A percentile compares a stretch with the other conserved stretches of the same genome.
Evolutionary conservation across 164 flowering plant species (phyloP).

Genomic region (Piper longum): DNA sequence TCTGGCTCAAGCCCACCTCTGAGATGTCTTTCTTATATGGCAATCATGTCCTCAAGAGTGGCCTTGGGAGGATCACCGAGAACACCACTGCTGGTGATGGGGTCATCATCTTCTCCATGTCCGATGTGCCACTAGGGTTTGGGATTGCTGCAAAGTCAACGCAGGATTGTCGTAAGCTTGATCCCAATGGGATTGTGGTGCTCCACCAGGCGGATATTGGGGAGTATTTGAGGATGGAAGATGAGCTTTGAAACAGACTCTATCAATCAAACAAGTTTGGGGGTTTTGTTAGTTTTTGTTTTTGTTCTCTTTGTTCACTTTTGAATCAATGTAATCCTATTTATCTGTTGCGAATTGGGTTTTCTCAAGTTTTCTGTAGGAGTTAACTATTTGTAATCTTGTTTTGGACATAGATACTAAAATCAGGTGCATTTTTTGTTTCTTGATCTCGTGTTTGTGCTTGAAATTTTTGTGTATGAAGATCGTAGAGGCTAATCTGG

Average conservation of each 20-base stretch:
- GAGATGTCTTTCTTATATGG: constrained; percentile 88
- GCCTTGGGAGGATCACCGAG: constrained; percentile 74
- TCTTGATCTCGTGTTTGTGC: too few species aligned
- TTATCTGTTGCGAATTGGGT: too few species aligned
- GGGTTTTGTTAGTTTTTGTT: too few species aligned
- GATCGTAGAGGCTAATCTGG: too few species aligned
- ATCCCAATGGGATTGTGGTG: constrained; percentile 81
- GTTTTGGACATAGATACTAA: too few species aligned
- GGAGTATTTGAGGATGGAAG: constrained; percentile 76
- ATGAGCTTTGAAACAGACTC: constrained; percentile 13
- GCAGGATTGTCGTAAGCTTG: constrained; percentile 71
- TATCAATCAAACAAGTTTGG: too few species aligned
- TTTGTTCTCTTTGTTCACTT: too few species aligned
- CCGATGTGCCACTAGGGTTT: constrained; percentile 78
- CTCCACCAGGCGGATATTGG: constrained; percentile 80
- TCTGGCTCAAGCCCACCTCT: constrained; percentile 85
- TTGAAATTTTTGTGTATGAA: too few species aligned
- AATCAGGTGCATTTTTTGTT: too few species aligned
- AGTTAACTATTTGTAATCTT: too few species aligned
- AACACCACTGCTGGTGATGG: constrained; percentile 59
- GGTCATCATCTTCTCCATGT: constrained; percentile 78
- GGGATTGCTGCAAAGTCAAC: constrained; percentile 72
- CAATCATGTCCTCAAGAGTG: constrained; percentile 77
- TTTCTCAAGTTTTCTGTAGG: too few species aligned
- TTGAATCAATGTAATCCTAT: too few species aligned